Evolutionary conservation across 2,329 filamentous ascomycete species (phyloP).

Genomic region (Alternaria brassicae): DNA sequence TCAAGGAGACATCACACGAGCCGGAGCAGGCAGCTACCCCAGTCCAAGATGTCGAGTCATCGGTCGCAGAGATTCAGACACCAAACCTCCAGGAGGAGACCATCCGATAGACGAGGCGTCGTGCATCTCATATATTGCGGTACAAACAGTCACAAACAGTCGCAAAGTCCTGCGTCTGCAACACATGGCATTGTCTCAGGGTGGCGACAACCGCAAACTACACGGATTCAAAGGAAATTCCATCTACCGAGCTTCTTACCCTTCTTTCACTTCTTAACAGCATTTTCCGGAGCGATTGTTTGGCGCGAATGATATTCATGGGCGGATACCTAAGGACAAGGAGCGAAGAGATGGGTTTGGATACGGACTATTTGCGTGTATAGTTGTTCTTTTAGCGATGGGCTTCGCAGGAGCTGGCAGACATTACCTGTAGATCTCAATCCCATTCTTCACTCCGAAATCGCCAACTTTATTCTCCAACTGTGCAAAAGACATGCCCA

Average conservation of each 20-base stretch:
- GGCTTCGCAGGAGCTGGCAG: slow-evolving; percentile 11
- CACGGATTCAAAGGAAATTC: not conserved
- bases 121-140: not conserved
- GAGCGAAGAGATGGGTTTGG: slow-evolving; percentile 23
- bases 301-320: slow-evolving; percentile 40
- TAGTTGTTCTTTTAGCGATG: slow-evolving; percentile 18
- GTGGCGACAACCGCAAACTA: not conserved
- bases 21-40: slow-evolving; percentile 20
- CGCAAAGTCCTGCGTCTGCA: not conserved
- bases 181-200: not conserved
- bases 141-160: not conserved
- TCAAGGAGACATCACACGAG: slow-evolving; percentile 10
- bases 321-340: slow-evolving; percentile 34
- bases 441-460: slow-evolving; percentile 23
- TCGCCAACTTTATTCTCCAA: not conserved
- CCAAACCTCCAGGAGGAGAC: slow-evolving; percentile 31
- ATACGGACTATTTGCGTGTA: slow-evolving; percentile 27
- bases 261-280: slow-evolving; percentile 33
- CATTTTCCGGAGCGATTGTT: slow-evolving; percentile 49
- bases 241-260: not conserved
- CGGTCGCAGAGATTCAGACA: slow-evolving; percentile 33
- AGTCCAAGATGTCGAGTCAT: slow-evolving; percentile 31
- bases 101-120: slow-evolving; percentile 25
- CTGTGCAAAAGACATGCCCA: not conserved
- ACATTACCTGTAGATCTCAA: slow-evolving; percentile 25